Evolutionary conservation across 2,329 filamentous ascomycete genomes (phyloP).

Genomic region (Hyphodiscus sp.): DNA sequence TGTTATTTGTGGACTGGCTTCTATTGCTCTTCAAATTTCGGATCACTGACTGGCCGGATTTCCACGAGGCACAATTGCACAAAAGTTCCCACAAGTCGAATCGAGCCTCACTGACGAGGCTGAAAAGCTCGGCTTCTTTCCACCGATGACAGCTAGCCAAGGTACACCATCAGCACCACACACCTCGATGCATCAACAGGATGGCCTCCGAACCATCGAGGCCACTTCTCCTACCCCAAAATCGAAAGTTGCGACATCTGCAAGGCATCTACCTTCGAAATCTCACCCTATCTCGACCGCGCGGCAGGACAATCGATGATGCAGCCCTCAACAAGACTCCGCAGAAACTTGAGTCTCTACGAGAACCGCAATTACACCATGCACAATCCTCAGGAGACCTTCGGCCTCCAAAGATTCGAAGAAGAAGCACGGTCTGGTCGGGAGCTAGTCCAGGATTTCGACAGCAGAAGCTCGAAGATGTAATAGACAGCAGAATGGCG

Average conservation of each 20-base stretch:
- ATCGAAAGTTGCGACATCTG: slow-evolving; percentile 82
- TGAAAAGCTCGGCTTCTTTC: slow-evolving; percentile 4
- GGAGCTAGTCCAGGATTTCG: slow-evolving; percentile 51
- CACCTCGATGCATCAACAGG: slow-evolving; percentile 9
- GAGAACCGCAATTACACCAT: slow-evolving; percentile 46
- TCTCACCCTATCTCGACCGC: slow-evolving; percentile 57
- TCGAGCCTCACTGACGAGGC: slow-evolving; percentile 11
- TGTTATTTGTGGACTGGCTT: too few species aligned
- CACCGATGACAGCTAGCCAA: slow-evolving; percentile 1
- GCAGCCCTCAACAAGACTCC: slow-evolving; percentile 60
- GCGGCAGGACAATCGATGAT: slow-evolving; percentile 65
- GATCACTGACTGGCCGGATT: too few species aligned
- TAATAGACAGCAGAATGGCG: slow-evolving; percentile 66
- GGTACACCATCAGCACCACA: slow-evolving; percentile 1
- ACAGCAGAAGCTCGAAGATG: slow-evolving; percentile 70
- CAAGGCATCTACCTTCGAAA: slow-evolving; percentile 84
- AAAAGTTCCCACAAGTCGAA: too few species aligned
- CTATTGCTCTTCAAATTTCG: too few species aligned
- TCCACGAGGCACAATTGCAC: neutral
- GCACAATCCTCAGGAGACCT: slow-evolving; percentile 50
- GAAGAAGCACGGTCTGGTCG: slow-evolving; percentile 58
- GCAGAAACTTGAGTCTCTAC: slow-evolving; percentile 51
- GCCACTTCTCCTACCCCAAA: slow-evolving; percentile 59
- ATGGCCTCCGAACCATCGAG: slow-evolving; percentile 28
- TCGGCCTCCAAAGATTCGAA: slow-evolving; percentile 37